Conservation (phyloP, 2,329 filamentous ascomycete species). For the Stachybotrys chartarum region DNA sequence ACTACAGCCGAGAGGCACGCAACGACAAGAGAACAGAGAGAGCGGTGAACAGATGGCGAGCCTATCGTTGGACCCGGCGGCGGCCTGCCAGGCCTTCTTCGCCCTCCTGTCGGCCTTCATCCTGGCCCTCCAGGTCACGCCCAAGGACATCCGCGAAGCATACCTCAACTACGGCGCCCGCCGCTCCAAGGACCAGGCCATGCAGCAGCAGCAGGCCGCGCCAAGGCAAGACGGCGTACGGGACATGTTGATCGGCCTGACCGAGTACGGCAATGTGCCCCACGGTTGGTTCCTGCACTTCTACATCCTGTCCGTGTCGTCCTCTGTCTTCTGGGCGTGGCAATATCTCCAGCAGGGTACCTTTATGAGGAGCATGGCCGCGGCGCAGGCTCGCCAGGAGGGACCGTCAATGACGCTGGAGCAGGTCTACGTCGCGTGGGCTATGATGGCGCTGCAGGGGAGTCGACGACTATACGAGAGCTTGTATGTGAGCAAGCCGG, state of each 20-base stretch:
- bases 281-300: constrained; percentile 89
- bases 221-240: constrained; percentile 9
- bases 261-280: constrained; percentile 53
- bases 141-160: constrained; percentile 33
- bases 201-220: constrained; percentile 2
- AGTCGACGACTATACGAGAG: constrained; percentile 71
- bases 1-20: too few relatives aligned
- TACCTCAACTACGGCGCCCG: constrained; percentile 47
- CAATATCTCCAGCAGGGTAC: constrained; percentile 52
- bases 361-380: constrained; percentile 40
- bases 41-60: too few relatives aligned
- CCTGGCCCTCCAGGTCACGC: constrained; percentile 34
- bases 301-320: constrained; percentile 64
- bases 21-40: too few relatives aligned
- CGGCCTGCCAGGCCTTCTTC: constrained; percentile 40
- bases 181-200: constrained; percentile 13
- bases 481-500: constrained; percentile 52
- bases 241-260: constrained; percentile 20
- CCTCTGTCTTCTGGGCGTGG: constrained; percentile 66
- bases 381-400: constrained; percentile 22
- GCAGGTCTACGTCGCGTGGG: constrained; percentile 61
- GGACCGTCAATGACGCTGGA: constrained; percentile 41
- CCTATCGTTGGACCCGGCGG: constrained; percentile 14
- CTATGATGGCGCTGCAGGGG: constrained; percentile 70
- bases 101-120: constrained; percentile 32